Percentiles rank a stretch among this genome's conserved stretches.
Conservation (phyloP, 208 protist species). For the Balamuthia mandrillaris region DNA sequence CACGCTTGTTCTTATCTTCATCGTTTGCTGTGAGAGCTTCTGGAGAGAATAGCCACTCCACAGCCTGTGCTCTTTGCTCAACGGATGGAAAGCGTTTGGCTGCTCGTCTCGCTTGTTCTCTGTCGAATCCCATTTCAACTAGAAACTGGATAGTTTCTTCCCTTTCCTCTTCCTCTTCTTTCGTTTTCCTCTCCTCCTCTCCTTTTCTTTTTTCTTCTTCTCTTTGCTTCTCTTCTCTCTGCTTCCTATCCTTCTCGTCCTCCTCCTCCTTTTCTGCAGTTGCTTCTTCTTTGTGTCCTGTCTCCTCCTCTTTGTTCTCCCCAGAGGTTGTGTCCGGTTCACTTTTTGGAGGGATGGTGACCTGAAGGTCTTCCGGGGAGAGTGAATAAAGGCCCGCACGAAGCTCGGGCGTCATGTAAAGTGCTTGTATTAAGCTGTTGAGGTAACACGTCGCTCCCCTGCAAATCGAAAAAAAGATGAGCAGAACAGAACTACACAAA, state of each 20-base stretch:
- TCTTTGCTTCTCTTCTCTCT: not conserved
- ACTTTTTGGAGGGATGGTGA: not conserved
- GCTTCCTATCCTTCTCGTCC: not conserved
- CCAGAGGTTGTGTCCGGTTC: not conserved
- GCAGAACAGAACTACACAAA: not conserved
- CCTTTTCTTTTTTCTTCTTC: not conserved
- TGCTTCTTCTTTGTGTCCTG: not conserved
- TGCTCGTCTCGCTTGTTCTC: not conserved
- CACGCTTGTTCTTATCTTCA: not conserved
- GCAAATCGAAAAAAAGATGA: not conserved
- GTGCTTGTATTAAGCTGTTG: slow-evolving; percentile 55
- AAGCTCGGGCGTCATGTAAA: slow-evolving; percentile 55
- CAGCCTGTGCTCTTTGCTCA: not conserved
- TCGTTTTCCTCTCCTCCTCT: not conserved
- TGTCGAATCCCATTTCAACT: not conserved
- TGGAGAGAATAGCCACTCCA: not conserved
- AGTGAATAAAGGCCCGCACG: slow-evolving; percentile 5
- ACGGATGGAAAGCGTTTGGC: not conserved
- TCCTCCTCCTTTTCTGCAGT: not conserved
- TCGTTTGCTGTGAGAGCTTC: not conserved
- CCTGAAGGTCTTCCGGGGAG: not conserved
- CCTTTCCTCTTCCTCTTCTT: not conserved
- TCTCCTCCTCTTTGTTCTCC: not conserved
- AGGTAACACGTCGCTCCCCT: slow-evolving; percentile 63
- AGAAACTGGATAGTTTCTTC: not conserved